Conservation (phyloP, 2,329 filamentous ascomycete genomes). For the Fusarium sp. region DNA sequence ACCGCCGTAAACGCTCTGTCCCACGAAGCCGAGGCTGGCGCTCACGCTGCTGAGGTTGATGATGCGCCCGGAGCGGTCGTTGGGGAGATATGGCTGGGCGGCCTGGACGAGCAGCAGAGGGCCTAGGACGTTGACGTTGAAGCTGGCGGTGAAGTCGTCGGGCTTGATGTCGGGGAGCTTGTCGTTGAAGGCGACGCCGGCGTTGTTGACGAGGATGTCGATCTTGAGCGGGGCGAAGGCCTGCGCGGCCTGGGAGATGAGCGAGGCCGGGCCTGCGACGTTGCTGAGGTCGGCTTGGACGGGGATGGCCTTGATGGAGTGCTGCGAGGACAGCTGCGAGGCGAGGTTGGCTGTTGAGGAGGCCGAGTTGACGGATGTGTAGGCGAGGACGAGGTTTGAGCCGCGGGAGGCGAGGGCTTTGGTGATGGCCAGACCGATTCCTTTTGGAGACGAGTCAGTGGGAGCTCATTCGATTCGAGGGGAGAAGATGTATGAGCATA, state of each 20-base stretch:
- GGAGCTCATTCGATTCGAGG: background rate
- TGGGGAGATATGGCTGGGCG: constrained; percentile 73
- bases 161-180: constrained; percentile 67
- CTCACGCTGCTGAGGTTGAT: constrained; percentile 64
- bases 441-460: constrained; percentile 22
- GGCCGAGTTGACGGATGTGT: constrained; percentile 38
- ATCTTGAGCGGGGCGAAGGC: constrained; percentile 43
- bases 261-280: constrained; percentile 37
- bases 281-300: constrained; percentile 67
- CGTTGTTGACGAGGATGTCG: constrained; percentile 85
- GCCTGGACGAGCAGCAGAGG: constrained; percentile 82
- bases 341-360: constrained; percentile 37
- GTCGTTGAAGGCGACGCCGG: constrained; percentile 74
- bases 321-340: constrained; percentile 47
- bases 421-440: constrained; percentile 42
- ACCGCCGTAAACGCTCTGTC: constrained; percentile 64
- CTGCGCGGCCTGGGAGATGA: constrained; percentile 41
- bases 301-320: constrained; percentile 69
- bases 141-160: constrained; percentile 75
- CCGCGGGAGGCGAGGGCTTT: constrained; percentile 43
- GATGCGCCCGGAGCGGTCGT: constrained; percentile 71
- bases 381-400: constrained; percentile 44
- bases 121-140: constrained; percentile 81
- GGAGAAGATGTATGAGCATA: constrained; percentile 50
- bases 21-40: constrained; percentile 59